Base-by-base conservation (phyloP, 345 rosid species). In the Eucalyptus virginea region DNA sequence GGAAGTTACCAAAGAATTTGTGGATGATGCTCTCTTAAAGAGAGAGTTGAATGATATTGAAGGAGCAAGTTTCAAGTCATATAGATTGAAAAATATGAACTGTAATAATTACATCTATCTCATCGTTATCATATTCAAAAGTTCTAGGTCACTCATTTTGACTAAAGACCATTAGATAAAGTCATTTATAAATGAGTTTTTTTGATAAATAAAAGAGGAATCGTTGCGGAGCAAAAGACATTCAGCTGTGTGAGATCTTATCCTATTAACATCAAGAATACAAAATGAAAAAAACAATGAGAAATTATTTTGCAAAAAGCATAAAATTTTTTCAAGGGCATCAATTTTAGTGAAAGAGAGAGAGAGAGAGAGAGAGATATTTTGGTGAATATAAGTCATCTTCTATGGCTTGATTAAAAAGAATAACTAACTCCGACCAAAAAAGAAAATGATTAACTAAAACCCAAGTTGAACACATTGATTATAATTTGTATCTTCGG, bases 161-260 rank as follows among this genome's bases (percentile, higher is more conserved):
- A 37, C 45, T 18, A 19, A 69, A 34, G 8, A 6, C 8, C 8
- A 34, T 12, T 37, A 72, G 13, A 37, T 19, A 72, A 11, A 72
- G 13, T 37, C 1, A 2, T 69, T 12, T 34, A 5, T 3, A 7
- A 32, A 67, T 8, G 40, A 67, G 11, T 67, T 67, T 7, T 62
- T 69, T 69, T 1, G 37, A 13, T 69, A 34, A 69, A 34, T 69
- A 69, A 18, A 69, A 40, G 18, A 34, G 13, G 14, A 0, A 34
- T 69, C 9, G 13, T 34, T 19, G 26, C 11, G 5, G 2, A 34
- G 24, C 4, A 4, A 34, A 34, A 34, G 44, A 34, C 7, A 19
- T 69, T 18, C 14, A 1, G 2, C 3, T 14, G 3, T 2, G 2
- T 16, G 11, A 15, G 5, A 0, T 65, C 40, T 65, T n/a, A 65